Conservation (phyloP, 345 rosid species). For the Pistacia atlantica region DNA sequence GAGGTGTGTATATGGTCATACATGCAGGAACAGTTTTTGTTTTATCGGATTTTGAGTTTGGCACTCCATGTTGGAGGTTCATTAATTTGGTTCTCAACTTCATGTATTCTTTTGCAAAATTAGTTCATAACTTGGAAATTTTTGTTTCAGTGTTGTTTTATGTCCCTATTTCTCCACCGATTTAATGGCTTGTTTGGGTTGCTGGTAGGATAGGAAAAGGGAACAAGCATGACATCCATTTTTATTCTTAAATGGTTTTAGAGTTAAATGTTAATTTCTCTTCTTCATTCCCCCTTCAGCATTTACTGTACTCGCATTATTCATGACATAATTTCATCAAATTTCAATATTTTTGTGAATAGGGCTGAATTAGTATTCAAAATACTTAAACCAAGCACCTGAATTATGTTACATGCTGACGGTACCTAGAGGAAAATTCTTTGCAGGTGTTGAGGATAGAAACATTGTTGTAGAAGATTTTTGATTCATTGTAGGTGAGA, state of each 20-base stretch:
- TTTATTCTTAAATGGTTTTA: not conserved
- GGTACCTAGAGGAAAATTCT: too few species aligned
- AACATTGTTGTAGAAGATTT: not conserved
- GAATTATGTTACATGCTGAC: not conserved
- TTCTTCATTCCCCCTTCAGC: not conserved
- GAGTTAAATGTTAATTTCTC: not conserved
- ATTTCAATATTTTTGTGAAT: not conserved
- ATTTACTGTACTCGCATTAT: not conserved
- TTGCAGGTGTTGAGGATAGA: not conserved
- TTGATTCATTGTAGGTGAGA: not conserved
- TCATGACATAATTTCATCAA: not conserved
- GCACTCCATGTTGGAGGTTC: not conserved
- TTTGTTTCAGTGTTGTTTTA: not conserved
- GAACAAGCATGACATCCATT: not conserved
- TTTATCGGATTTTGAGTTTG: not conserved
- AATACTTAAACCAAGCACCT: not conserved
- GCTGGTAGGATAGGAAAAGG: not conserved
- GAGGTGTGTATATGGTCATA: constrained; percentile 54
- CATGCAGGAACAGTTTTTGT: not conserved
- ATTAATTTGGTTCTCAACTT: not conserved
- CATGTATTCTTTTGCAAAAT: not conserved
- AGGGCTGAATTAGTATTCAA: not conserved
- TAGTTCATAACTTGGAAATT: not conserved
- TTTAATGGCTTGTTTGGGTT: not conserved
- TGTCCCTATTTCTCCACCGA: not conserved